Evolutionary conservation across 176 grass and related monocot genomes (phyloP), one percentile per base, ranked within the genome.

Genomic region (Pontederia crassipes): DNA sequence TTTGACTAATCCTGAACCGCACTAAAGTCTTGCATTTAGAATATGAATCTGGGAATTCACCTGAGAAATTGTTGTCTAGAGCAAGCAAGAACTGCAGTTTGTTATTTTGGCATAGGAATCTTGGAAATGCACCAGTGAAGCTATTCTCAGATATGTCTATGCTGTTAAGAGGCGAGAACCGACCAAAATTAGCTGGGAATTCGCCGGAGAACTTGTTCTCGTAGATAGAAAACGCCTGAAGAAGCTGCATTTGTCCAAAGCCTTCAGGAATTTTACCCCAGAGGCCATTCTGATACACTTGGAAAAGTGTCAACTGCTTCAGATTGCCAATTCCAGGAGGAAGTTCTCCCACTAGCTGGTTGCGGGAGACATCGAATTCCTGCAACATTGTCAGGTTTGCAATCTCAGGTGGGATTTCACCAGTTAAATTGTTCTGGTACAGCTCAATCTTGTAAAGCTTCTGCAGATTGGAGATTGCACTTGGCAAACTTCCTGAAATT

Each of bases 381-480:
- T 75, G 82, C 51, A 98, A 72, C 69, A 80, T 61, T 9, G 67
- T 81, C 14, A 92, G 64, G 13, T 65, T 75, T 72, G 58, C 79
- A 77, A 98, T 50, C 45, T 92, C 79, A 59, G 45, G 68, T 68
- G 93, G 93, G 77, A 98, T 78, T 77, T 88, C 79, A 80, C 93
- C 93, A 56, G 81, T 97, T 48, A 97, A 58, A 18, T 97, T 97
- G 66, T 97, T 97, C 52, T 85, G 78, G 79, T 88, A 92, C 64
- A 97, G 81, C 81, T 97, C 93, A 71, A 97, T 92, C 77, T 97
- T 97, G 83, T 80, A 88, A 14, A 97, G 68, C 69, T 79, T 88
- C 52, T 35, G 62, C 59, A 98, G 73, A 58, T 85, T 85, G 56
- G 81, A 80, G 78, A 98, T 98, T 8, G 59, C 73, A 71, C 74